Evolutionary conservation across 345 rosid genomes (phyloP).

Genomic region (Salix brachista): DNA sequence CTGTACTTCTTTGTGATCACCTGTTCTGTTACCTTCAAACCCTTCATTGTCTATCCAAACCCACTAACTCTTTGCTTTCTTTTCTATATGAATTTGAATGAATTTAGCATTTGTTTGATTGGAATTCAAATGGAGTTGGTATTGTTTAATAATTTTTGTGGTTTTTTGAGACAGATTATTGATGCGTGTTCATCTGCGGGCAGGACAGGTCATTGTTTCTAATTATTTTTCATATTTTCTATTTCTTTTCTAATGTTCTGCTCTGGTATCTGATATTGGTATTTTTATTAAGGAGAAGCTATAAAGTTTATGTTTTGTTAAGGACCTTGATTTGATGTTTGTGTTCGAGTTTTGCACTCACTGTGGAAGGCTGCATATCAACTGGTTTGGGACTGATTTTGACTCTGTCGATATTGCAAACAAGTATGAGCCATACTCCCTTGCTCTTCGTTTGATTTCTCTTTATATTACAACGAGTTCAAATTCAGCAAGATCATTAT

Average conservation of each 20-base stretch:
- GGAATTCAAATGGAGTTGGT: no score
- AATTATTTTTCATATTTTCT: conserved; percentile 9
- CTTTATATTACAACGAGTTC: background rate
- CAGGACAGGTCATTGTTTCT: conserved; percentile 81
- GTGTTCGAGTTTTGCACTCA: conserved; percentile 10
- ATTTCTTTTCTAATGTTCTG: background rate
- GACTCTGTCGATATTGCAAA: conserved; percentile 78
- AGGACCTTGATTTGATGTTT: conserved; percentile 50
- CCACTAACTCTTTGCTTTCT: no score
- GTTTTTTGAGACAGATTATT: conserved; percentile 42
- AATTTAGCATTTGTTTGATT: no score
- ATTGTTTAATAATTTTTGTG: no score
- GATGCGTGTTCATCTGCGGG: conserved; percentile 65
- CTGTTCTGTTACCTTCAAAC: background rate
- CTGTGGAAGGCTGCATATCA: conserved; percentile 12
- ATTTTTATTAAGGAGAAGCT: conserved; percentile 53
- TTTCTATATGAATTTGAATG: no score
- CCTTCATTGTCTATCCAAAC: background rate
- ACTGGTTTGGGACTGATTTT: conserved; percentile 20
- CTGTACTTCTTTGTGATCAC: background rate
- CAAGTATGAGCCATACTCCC: conserved; percentile 60
- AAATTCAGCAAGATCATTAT: no score
- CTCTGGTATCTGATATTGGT: background rate
- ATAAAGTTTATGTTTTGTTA: conserved; percentile 63
- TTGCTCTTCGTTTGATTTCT: background rate